phyloP scores from a whole-genome alignment of 2,329 filamentous ascomycete species.

The Diaporthe citrichinensis region DNA sequence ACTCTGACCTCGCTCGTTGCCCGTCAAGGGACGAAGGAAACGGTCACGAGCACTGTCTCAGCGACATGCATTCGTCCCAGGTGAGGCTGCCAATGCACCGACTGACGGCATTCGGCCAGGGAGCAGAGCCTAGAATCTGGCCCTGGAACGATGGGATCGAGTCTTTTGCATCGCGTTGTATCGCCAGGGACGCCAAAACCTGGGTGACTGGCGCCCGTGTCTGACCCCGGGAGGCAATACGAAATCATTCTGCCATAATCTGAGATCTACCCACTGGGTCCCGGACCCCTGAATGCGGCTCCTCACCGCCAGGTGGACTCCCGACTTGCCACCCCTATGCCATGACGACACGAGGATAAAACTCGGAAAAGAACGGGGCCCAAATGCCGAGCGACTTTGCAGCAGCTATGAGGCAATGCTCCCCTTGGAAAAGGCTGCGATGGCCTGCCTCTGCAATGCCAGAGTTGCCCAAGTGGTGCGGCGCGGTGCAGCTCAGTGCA shows the following conservation, averaged over 20 bases:
- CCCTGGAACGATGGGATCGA: not conserved
- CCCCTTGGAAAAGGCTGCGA: not conserved
- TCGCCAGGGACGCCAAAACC: not conserved
- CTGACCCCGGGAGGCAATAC: slow-evolving; percentile 29
- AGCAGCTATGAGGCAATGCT: not conserved
- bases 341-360: slow-evolving; percentile 29
- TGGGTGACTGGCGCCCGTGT: slow-evolving; percentile 41
- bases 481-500: not conserved
- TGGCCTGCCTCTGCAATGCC: not conserved
- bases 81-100: not conserved
- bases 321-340: slow-evolving; percentile 26
- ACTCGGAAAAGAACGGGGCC: slow-evolving; percentile 19
- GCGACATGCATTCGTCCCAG: not conserved
- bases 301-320: slow-evolving; percentile 32
- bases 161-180: not conserved
- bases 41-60: not conserved
- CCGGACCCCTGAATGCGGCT: slow-evolving; percentile 36
- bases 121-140: not conserved
- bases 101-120: no score
- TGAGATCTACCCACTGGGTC: slow-evolving; percentile 37
- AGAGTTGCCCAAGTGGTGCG: not conserved
- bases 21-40: not conserved
- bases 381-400: not conserved
- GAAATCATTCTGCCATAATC: slow-evolving; percentile 23
- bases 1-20: not conserved